Conservation (phyloP, 768 basidiomycete species). For the Chlorophyllum brunneum region DNA sequence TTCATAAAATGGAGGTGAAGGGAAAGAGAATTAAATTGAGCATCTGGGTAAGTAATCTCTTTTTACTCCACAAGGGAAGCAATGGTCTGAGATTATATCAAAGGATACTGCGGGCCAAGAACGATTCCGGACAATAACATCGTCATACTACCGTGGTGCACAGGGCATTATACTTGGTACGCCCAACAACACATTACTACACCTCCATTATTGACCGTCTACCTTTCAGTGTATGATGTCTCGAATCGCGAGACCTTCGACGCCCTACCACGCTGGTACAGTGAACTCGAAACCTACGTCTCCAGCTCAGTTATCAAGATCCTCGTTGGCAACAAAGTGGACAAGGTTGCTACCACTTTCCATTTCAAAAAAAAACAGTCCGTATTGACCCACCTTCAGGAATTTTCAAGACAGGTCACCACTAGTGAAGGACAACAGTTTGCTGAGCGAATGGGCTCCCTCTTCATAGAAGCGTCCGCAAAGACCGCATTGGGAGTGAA, state of each 20-base stretch:
- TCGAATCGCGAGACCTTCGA: conserved; percentile 91
- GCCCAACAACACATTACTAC: conserved; percentile 8
- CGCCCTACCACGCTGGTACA: conserved; percentile 89
- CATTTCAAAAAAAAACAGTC: neutral
- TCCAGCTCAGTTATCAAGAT: conserved; percentile 86
- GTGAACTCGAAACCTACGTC: conserved; percentile 92
- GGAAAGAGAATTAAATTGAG: conserved; percentile 87
- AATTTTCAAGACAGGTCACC: conserved; percentile 86
- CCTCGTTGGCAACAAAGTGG: conserved; percentile 91
- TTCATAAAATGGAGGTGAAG: conserved; percentile 84
- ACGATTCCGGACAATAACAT: conserved; percentile 92
- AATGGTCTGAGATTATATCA: neutral
- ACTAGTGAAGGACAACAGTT: conserved; percentile 76
- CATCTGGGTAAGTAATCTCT: conserved; percentile 77
- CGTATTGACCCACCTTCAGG: conserved; percentile 38
- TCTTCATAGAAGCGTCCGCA: conserved; percentile 91
- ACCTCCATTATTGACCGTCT: neutral
- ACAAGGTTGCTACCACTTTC: conserved; percentile 49
- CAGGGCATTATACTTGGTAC: conserved; percentile 77
- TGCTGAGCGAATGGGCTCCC: conserved; percentile 73
- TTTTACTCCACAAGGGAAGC: neutral
- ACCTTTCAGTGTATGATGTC: conserved; percentile 85
- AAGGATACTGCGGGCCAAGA: conserved; percentile 97
- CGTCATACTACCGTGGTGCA: conserved; percentile 89
- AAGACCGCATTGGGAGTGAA: conserved; percentile 85